These are phyloP conservation scores for Fusarium metavorans DNA, from an alignment of 2,329 filamentous ascomycete species.

Conservation along the genomic window DNA sequence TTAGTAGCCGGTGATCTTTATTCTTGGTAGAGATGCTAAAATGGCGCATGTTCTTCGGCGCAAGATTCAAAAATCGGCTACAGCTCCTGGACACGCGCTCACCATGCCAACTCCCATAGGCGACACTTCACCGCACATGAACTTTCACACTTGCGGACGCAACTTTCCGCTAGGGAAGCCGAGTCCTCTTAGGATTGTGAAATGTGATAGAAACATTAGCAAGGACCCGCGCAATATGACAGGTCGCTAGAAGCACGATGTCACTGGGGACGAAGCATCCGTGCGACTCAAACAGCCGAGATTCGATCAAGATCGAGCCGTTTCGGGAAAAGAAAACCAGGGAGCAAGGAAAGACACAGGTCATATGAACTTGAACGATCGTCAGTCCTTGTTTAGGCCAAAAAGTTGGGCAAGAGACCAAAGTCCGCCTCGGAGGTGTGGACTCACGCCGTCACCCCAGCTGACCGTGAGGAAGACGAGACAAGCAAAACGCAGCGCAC, in stretches of 20 bases:
- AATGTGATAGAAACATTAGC: slow-evolving; percentile 44
- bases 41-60: neutral
- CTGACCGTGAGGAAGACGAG: slow-evolving; percentile 37
- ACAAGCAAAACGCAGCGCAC: neutral
- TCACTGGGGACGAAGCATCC: slow-evolving; percentile 43
- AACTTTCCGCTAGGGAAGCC: slow-evolving; percentile 48
- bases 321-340: slow-evolving; percentile 36
- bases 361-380: neutral
- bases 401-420: slow-evolving; percentile 21
- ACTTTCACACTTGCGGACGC: slow-evolving; percentile 46
- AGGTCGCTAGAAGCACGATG: slow-evolving; percentile 45
- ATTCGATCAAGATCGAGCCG: slow-evolving; percentile 8
- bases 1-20: no score
- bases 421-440: slow-evolving; percentile 18
- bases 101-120: slow-evolving; percentile 52
- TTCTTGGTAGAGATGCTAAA: neutral
- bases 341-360: neutral
- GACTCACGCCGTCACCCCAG: slow-evolving; percentile 12
- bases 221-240: slow-evolving; percentile 28
- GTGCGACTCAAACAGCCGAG: slow-evolving; percentile 52
- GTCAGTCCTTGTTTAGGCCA: slow-evolving; percentile 6
- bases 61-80: neutral
- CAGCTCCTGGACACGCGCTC: neutral
- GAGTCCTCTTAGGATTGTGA: slow-evolving; percentile 64
- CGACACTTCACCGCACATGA: slow-evolving; percentile 44